Percentiles rank a stretch among this genome's conserved stretches.
phyloP scores from a whole-genome alignment of 2,329 filamentous ascomycete species.

The Aspergillus sp. region DNA sequence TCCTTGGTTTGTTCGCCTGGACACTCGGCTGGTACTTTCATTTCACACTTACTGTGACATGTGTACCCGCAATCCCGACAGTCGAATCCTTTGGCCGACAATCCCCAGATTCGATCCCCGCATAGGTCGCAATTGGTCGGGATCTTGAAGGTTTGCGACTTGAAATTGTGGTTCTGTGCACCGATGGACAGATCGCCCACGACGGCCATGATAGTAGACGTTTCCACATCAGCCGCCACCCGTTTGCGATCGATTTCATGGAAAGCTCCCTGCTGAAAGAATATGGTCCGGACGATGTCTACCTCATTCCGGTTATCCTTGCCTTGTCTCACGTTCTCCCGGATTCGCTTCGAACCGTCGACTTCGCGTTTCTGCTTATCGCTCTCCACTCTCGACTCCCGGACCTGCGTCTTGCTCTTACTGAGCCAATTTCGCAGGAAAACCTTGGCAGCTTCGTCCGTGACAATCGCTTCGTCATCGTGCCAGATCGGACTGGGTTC shows the following conservation, averaged over 20 bases:
- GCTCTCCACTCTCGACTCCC: conserved; percentile 70
- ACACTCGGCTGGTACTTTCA: conserved; percentile 95
- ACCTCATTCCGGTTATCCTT: conserved; percentile 85
- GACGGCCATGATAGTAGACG: conserved; percentile 78
- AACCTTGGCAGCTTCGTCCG: conserved; percentile 78
- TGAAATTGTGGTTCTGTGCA: conserved; percentile 94
- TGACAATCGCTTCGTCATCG: conserved; percentile 78
- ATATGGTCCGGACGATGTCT: conserved; percentile 72
- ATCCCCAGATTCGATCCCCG: conserved; percentile 91
- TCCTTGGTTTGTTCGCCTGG: conserved; percentile 91
- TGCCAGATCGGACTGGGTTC: conserved; percentile 97
- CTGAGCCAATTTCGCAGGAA: conserved; percentile 85
- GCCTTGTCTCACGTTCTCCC: conserved; percentile 70
- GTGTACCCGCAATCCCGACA: conserved; percentile 96
- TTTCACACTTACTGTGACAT: conserved; percentile 96
- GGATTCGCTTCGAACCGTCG: conserved; percentile 63
- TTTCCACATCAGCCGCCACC: conserved; percentile 84
- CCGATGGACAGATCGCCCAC: conserved; percentile 90
- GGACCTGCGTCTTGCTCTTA: conserved; percentile 79
- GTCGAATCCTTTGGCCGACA: conserved; percentile 93
- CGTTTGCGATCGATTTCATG: conserved; percentile 77
- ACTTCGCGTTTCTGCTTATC: conserved; percentile 83
- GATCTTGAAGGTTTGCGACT: conserved; percentile 97
- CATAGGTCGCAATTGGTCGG: conserved; percentile 97
- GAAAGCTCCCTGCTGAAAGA: conserved; percentile 72